Conservation (phyloP, 176 grass and related monocot species). For the Pontederia crassipes region DNA sequence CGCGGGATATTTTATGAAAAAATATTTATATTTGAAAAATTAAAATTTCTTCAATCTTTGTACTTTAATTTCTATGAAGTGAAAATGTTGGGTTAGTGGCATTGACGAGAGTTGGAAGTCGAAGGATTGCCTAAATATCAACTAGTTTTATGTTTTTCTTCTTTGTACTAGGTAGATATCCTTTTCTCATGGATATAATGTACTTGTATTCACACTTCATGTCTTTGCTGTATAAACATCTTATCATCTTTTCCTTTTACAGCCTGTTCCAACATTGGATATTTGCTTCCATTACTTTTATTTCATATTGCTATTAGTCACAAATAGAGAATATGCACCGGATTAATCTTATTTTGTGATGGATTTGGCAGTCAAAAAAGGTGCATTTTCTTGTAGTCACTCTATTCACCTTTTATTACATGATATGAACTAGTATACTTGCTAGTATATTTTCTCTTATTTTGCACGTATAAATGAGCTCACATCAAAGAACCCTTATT, state of each 20-base stretch:
- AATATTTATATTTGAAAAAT: constrained; percentile 1
- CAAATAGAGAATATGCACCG: too few relatives aligned
- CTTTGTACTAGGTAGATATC: constrained; percentile 55
- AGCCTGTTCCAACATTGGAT: too few relatives aligned
- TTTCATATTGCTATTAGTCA: too few relatives aligned
- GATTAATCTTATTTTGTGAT: too few relatives aligned
- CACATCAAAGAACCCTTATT: too few relatives aligned
- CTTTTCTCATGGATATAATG: background rate
- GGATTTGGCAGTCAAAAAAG: too few relatives aligned
- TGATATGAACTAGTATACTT: too few relatives aligned
- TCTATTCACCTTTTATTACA: too few relatives aligned
- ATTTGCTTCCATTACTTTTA: too few relatives aligned
- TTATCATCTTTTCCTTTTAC: background rate
- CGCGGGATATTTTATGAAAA: background rate
- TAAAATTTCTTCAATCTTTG: background rate
- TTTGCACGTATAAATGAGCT: too few relatives aligned
- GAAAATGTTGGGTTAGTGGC: constrained; percentile 79
- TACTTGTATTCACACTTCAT: background rate
- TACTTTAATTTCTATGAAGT: constrained; percentile 13
- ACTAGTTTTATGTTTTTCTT: constrained; percentile 94
- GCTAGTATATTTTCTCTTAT: too few relatives aligned
- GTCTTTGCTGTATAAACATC: constrained; percentile 6
- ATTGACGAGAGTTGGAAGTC: constrained; percentile 77
- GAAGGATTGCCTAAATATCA: constrained; percentile 65
- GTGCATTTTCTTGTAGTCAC: too few relatives aligned